These are phyloP conservation scores for Cyclanthera cordifolia DNA, from an alignment of 306 rosid species.

Conservation along the genomic window DNA sequence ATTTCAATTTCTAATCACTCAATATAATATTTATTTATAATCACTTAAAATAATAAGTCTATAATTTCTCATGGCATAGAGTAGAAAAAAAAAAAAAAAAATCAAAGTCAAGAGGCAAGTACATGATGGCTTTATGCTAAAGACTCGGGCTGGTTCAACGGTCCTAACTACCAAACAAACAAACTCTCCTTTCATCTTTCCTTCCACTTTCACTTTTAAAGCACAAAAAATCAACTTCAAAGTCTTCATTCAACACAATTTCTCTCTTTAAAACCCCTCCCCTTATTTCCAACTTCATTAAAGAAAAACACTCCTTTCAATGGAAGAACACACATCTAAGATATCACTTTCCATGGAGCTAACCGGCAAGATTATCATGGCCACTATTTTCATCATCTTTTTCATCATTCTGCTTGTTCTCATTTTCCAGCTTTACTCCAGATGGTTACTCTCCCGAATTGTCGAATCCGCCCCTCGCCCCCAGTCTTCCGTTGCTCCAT, in stretches of 20 bases:
- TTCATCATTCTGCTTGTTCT: constrained; percentile 51
- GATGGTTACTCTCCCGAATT: constrained; percentile 48
- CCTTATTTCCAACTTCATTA: too few relatives aligned
- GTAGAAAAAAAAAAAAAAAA: too few relatives aligned
- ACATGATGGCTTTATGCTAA: background rate
- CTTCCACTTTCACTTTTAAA: background rate
- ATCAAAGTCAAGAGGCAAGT: constrained; percentile 5
- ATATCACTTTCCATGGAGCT: constrained; percentile 28
- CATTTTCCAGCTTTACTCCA: constrained; percentile 65
- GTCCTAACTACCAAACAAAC: background rate
- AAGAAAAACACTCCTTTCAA: background rate
- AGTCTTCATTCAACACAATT: background rate
- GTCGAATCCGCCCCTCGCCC: constrained; percentile 23
- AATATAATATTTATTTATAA: too few relatives aligned
- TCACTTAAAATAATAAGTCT: too few relatives aligned
- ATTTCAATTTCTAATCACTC: too few relatives aligned
- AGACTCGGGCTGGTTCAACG: background rate
- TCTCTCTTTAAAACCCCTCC: background rate
- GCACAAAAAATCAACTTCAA: background rate
- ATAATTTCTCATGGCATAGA: too few relatives aligned
- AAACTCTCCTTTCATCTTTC: background rate
- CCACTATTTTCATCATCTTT: constrained; percentile 56
- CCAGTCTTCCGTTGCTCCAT: constrained; percentile 25
- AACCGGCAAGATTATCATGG: constrained; percentile 60
- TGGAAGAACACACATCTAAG: constrained; percentile 24